Conservation (phyloP, 805 yeast genomes). For the Wickerhamiella azyma region DNA sequence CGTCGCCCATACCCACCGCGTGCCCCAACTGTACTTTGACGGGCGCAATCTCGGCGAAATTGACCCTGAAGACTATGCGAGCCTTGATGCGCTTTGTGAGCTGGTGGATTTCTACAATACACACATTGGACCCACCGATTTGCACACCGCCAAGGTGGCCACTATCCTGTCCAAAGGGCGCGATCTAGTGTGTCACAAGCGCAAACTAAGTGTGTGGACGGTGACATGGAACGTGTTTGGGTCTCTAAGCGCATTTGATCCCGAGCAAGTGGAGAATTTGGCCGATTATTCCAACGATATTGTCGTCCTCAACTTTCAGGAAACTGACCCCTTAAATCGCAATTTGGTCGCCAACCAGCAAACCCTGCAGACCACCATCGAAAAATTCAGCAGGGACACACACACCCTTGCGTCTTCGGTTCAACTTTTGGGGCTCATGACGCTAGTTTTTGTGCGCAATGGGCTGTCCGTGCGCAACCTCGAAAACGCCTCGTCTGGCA, state of each 20-base stretch:
- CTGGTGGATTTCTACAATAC: constrained; percentile 16
- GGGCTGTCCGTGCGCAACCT: constrained; percentile 28
- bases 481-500: constrained; percentile 34
- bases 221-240: constrained; percentile 32
- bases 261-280: constrained; percentile 8
- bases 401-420: constrained; percentile 31
- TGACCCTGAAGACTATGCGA: constrained; percentile 1
- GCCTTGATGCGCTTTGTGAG: constrained; percentile 8
- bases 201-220: constrained; percentile 20
- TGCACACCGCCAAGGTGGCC: constrained; percentile 14
- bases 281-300: constrained; percentile 2
- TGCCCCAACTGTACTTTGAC: constrained; percentile 14
- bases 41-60: constrained; percentile 14
- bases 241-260: constrained; percentile 18
- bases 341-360: constrained; percentile 24
- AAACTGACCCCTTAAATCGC: constrained; percentile 34
- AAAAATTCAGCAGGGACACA: constrained; percentile 15
- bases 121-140: constrained; percentile 18
- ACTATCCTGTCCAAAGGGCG: constrained; percentile 13
- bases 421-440: constrained; percentile 40
- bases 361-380: constrained; percentile 20
- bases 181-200: background rate
- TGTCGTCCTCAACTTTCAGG: constrained; percentile 43
- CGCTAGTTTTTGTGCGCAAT: constrained; percentile 31
- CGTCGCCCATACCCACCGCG: constrained; percentile 6